phyloP scores from a whole-genome alignment of 148 eudicot genomes.

The Pharnaceum exiguum region DNA sequence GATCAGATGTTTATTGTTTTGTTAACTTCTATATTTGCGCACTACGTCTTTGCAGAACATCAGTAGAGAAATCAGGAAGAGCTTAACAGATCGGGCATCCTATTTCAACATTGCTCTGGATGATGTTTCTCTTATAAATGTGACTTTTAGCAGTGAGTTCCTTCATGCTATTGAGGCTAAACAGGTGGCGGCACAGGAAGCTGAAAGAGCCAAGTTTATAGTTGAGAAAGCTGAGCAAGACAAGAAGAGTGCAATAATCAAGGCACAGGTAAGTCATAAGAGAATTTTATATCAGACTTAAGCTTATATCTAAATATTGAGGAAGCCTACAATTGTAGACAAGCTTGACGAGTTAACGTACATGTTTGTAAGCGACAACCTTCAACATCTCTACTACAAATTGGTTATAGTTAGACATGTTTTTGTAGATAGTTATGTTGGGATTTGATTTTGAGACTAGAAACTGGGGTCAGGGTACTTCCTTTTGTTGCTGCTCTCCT shows the following conservation, averaged over 20 bases:
- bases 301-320: too few species aligned
- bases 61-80: constrained; percentile 78
- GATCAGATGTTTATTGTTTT: too few species aligned
- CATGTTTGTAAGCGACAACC: too few species aligned
- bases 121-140: constrained; percentile 85
- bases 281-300: not conserved
- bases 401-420: too few species aligned
- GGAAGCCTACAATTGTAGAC: too few species aligned
- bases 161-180: constrained; percentile 97
- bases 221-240: constrained; percentile 99
- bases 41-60: constrained; percentile 49
- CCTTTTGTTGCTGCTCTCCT: too few species aligned
- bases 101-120: constrained; percentile 84
- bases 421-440: too few species aligned
- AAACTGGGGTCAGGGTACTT: too few species aligned
- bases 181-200: constrained; percentile 98
- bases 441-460: too few species aligned
- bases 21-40: not conserved
- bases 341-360: too few species aligned
- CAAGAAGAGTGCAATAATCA: constrained; percentile 84
- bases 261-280: constrained; percentile 72
- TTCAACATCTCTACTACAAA: too few species aligned
- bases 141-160: constrained; percentile 85
- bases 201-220: constrained; percentile 94
- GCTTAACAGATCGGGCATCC: constrained; percentile 79